These are phyloP conservation scores for Globisporangium sylvaticum DNA, from an alignment of 352 stramenopile species.

Conservation along the genomic window DNA sequence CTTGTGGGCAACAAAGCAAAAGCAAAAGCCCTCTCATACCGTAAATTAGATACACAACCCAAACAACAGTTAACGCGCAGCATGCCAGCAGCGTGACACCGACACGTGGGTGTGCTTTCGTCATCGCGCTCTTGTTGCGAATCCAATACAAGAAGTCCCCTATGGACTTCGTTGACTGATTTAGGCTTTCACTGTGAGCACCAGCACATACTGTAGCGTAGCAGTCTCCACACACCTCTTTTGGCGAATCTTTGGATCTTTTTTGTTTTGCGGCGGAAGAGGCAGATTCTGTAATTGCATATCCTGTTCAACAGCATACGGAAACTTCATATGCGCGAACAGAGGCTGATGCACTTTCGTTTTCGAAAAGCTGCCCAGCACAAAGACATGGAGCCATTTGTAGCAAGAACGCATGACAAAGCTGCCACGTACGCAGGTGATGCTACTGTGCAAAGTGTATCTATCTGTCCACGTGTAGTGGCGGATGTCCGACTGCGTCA, in stretches of 20 bases:
- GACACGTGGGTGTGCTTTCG: not conserved
- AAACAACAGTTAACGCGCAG: not conserved
- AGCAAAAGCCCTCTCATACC: not conserved
- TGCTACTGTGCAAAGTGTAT: not conserved
- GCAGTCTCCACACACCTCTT: not conserved
- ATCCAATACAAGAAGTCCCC: not conserved
- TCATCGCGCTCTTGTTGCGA: not conserved
- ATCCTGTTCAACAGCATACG: not conserved
- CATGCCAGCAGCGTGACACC: not conserved
- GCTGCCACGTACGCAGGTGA: not conserved
- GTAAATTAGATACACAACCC: not conserved
- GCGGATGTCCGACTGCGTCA: not conserved
- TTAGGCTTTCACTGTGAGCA: not conserved
- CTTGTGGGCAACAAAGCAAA: not conserved
- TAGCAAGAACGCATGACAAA: not conserved
- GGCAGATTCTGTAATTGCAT: not conserved
- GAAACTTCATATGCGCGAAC: not conserved
- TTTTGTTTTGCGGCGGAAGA: not conserved
- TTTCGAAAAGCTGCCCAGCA: not conserved
- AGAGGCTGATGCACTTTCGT: not conserved
- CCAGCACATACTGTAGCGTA: not conserved
- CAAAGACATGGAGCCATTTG: conserved; percentile 12
- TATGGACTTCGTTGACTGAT: too few species aligned
- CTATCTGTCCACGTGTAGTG: not conserved
- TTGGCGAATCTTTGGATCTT: not conserved